Conservation (phyloP, 257 asterid species). For the Solanum lycopersicoides region DNA sequence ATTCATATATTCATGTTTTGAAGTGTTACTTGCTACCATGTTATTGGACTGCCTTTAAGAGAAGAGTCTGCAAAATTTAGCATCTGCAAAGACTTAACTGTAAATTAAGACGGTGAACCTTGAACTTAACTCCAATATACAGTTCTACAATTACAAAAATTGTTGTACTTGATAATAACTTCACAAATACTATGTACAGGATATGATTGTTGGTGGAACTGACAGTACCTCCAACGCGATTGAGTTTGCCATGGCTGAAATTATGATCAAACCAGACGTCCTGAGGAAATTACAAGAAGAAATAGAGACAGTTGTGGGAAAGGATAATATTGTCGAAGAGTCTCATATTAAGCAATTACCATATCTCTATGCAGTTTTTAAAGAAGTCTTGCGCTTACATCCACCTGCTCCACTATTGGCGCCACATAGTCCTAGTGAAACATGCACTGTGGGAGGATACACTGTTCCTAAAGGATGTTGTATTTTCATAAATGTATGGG, state of each 20-base stretch:
- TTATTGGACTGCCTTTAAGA: background rate
- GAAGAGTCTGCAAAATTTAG: background rate
- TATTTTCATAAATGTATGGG: background rate
- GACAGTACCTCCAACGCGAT: constrained; percentile 58
- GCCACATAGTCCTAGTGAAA: background rate
- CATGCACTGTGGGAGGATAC: background rate
- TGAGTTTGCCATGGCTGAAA: constrained; percentile 59
- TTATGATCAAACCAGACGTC: constrained; percentile 20
- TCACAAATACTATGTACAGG: constrained; percentile 16
- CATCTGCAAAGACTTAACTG: background rate
- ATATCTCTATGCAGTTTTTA: background rate
- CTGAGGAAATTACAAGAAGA: constrained; percentile 18
- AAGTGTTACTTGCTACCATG: background rate
- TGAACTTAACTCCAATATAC: background rate
- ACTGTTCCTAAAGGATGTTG: background rate
- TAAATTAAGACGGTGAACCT: constrained; percentile 2
- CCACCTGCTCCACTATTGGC: background rate
- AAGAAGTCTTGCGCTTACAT: background rate
- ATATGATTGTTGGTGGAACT: constrained; percentile 71
- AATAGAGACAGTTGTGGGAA: constrained; percentile 35
- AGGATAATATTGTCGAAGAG: background rate
- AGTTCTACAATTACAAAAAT: background rate
- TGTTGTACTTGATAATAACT: background rate
- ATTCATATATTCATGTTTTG: background rate
- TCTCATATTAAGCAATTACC: background rate